These are phyloP conservation scores for Vigna unguiculata DNA, from an alignment of 306 rosid species.

Conservation along the genomic window DNA sequence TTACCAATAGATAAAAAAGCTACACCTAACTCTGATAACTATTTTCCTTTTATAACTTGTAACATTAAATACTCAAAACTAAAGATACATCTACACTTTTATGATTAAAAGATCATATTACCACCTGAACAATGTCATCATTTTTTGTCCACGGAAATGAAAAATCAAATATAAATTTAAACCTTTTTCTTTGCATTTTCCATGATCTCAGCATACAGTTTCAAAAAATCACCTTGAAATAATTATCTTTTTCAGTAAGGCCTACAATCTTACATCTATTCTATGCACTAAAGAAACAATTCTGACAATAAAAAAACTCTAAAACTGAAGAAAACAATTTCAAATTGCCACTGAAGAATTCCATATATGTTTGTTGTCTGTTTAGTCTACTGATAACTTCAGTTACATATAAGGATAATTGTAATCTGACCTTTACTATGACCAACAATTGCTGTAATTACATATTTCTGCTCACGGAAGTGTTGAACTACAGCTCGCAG, in stretches of 20 bases:
- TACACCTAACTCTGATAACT: no score
- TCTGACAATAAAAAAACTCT: not conserved
- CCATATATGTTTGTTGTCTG: conserved; percentile 9
- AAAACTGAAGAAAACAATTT: conserved; percentile 17
- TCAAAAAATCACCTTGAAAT: no score
- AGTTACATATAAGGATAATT: conserved; percentile 32
- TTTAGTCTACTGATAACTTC: conserved; percentile 32
- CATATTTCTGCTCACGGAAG: conserved; percentile 60
- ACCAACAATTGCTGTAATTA: conserved; percentile 72
- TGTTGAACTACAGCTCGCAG: conserved; percentile 71
- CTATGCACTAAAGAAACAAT: no score
- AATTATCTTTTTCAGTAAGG: no score
- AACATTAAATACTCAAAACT: conserved; percentile 14
- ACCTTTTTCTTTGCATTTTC: not conserved
- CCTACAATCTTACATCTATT: no score
- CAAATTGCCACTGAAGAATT: conserved; percentile 32
- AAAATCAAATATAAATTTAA: conserved; percentile 27
- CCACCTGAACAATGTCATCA: conserved; percentile 18
- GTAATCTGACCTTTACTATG: conserved; percentile 85
- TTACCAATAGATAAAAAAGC: no score
- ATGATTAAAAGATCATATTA: not conserved
- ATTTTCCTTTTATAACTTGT: not conserved
- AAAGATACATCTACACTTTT: conserved; percentile 6
- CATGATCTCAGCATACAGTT: not conserved
- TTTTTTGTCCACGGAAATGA: conserved; percentile 30